Evolutionary conservation across 257 asterid species (phyloP).

Genomic region (Solanum appendiculatum): DNA sequence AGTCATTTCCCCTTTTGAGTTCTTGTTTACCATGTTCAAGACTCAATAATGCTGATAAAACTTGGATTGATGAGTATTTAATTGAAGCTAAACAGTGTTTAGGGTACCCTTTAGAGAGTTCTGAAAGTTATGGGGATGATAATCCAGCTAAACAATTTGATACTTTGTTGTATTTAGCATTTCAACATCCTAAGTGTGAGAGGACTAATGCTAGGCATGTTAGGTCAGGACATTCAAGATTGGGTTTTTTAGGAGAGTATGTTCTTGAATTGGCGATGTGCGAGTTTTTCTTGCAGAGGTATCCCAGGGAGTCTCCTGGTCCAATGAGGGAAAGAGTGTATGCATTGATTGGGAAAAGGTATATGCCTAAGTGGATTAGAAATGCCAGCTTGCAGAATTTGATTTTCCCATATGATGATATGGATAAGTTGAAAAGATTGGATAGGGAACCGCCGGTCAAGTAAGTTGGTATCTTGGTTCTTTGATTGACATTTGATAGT

Average conservation of each 20-base stretch:
- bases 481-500: background rate
- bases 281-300: slow-evolving; percentile 88
- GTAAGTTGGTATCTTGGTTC: slow-evolving; percentile 35
- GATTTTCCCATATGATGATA: slow-evolving; percentile 78
- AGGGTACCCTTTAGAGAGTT: slow-evolving; percentile 87
- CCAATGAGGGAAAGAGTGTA: slow-evolving; percentile 98
- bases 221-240: slow-evolving; percentile 74
- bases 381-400: slow-evolving; percentile 90
- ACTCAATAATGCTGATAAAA: slow-evolving; percentile 69
- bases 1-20: slow-evolving; percentile 78
- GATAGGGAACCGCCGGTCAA: slow-evolving; percentile 88
- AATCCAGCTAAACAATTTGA: slow-evolving; percentile 92
- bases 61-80: slow-evolving; percentile 88
- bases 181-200: slow-evolving; percentile 90
- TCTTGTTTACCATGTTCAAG: slow-evolving; percentile 79
- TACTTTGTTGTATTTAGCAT: slow-evolving; percentile 73
- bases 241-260: slow-evolving; percentile 75
- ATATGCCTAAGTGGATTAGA: slow-evolving; percentile 71
- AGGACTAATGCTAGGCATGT: slow-evolving; percentile 83
- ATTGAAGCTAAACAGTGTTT: slow-evolving; percentile 88
- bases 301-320: slow-evolving; percentile 94
- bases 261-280: slow-evolving; percentile 81
- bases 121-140: slow-evolving; percentile 67
- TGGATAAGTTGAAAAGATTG: slow-evolving; percentile 63
- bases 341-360: slow-evolving; percentile 88